These are phyloP conservation scores for Ogataea trehaloabstinens DNA, from an alignment of 805 yeast species.

Conservation along the genomic window DNA sequence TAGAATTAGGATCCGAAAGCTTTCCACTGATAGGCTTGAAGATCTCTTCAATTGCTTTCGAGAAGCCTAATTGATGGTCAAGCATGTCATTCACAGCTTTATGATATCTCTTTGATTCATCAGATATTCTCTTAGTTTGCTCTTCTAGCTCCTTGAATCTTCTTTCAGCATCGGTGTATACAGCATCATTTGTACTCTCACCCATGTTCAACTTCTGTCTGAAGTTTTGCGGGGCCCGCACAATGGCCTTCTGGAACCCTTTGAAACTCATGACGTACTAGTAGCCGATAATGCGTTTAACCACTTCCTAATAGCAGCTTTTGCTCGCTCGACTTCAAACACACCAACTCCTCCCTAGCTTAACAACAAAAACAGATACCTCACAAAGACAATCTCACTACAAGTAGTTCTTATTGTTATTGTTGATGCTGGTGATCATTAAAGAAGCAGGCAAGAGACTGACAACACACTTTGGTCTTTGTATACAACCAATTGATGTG, in stretches of 20 bases:
- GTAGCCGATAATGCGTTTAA: too few relatives aligned
- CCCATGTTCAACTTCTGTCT: slow-evolving; percentile 92
- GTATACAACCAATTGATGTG: too few relatives aligned
- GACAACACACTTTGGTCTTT: too few relatives aligned
- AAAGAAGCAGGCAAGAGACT: too few relatives aligned
- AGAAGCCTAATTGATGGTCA: slow-evolving; percentile 88
- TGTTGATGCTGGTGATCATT: too few relatives aligned
- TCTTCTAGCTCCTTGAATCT: slow-evolving; percentile 88
- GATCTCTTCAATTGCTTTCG: slow-evolving; percentile 93
- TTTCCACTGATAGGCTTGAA: slow-evolving; percentile 95
- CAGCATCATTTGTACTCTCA: slow-evolving; percentile 74
- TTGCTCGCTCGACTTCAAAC: neutral
- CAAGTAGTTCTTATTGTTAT: too few relatives aligned
- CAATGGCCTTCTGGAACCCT: slow-evolving; percentile 77
- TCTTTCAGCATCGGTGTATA: slow-evolving; percentile 93
- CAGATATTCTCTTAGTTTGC: slow-evolving; percentile 85
- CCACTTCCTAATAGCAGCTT: too few relatives aligned
- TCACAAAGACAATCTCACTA: too few relatives aligned
- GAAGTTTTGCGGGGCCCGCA: slow-evolving; percentile 87
- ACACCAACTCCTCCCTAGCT: too few relatives aligned
- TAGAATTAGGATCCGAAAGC: slow-evolving; percentile 81
- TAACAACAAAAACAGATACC: too few relatives aligned
- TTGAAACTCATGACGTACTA: slow-evolving; percentile 75
- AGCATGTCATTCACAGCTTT: slow-evolving; percentile 92
- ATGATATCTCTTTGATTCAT: slow-evolving; percentile 87